Evolutionary conservation across 148 eudicot genomes (phyloP), one percentile per base, ranked within the genome.

Genomic region (Hydrangea macrophylla): DNA sequence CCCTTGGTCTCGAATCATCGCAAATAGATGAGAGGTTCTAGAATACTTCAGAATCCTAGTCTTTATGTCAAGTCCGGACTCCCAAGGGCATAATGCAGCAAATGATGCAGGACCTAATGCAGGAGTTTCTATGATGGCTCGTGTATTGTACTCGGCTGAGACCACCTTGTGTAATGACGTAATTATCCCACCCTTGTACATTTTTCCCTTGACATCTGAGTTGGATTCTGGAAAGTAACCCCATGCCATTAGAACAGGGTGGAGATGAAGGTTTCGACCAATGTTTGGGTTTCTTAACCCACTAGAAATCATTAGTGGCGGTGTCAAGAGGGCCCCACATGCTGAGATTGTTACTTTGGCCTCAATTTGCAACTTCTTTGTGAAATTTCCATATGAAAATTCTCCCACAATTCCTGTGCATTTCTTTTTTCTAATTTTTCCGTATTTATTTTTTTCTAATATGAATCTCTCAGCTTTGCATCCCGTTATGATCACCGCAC

Each of bases 281-380:
- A 88, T 88, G 60, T 83, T 78, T 53, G 53, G 54, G 78, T 88
- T 88, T 26, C 58, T 83, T 32, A 88, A 42, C 39, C 93, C 93
- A 65, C 93, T 88, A 0, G 74, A 42, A 5, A 72, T 67, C 51
- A 88, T 32, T 2, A 88, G 67, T 0, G 84, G 90, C 6, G 93
- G 90, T 51, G 93, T 88, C 44, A 77, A 60, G 9, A 88, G 62
- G 2, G 93, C 70, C 7, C 93, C 93, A 78, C 93, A 83, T 5
- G 93, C 84, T 15, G 89, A 79, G 56, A 88, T 65, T 22, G 93
- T 81, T 42, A 83, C 84, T 69, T 81, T 79, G 18, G 90, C 90
- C 65, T 85, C 90, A 26, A 86, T 80, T 12, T 76, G 78, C 32
- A 86, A 33, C 73, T 37, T 80, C 54, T 58, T 63, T 7, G 65